Base-by-base conservation (phyloP, 352 stramenopile genomes). In the Phytophthora constricta region DNA sequence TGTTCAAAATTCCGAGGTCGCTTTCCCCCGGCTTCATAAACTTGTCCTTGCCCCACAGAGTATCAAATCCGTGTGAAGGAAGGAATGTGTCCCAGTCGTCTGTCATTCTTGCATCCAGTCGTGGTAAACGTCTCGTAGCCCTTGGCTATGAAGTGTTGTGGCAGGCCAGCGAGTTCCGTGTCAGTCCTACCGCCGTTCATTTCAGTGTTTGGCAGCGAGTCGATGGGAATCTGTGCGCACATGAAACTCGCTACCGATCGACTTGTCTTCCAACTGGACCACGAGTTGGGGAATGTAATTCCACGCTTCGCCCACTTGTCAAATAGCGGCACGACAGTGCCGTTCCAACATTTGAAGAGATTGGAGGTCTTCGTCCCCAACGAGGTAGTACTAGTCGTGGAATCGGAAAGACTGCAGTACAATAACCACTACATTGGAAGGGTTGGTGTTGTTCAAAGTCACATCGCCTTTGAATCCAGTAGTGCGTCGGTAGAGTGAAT, bases 241-340 rank as follows among this genome's bases (percentile, higher is more conserved):
- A 87, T 34, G 26, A 86, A 70, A 45, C 76, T 85, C 56, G 86
- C 78, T 3, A 89, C 10, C 4, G 80, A 87, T 11, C 80, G 74
- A 53, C 78, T 89, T 22, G 80, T 87, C 13, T 68, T 68, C 49
- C 69, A 86, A 42, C 74, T 87, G 2, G 80, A 87, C 76, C 80
- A 89, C 20, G 86, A 62, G 31, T 87, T 89, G 25, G 61, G 62
- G 34, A 87, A 80, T 11, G 70, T 76, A 19, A 89, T 51, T 19
- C 76, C 76, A 8, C 76, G 74, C 47, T 82, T 72, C 2, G 80
- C 74, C 70, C 74, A 89, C 19, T 56, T 62, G 39, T 89, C 76
- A 14, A 87, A 87, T 10, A 83, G 68, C 0, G 76, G 78, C 2
- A 78, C 86, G 13, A 87, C 65, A 0, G 74, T 77, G 52, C 61